Evolutionary conservation across 257 asterid species (phyloP).

Genomic region (Scutellaria baicalensis): DNA sequence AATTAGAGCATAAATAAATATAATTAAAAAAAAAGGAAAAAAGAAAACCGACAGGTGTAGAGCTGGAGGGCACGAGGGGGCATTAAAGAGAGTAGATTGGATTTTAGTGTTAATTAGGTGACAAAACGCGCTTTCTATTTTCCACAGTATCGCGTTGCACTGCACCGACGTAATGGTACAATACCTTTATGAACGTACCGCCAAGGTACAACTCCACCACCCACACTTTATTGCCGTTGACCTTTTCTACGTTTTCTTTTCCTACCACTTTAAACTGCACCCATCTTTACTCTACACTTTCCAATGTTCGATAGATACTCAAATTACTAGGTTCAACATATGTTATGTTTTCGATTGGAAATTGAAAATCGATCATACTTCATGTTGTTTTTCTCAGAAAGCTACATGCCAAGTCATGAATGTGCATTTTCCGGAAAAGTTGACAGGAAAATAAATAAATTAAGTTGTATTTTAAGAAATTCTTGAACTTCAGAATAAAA

Average conservation of each 20-base stretch:
- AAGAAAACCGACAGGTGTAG: constrained; percentile 30
- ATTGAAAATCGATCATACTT: too few species aligned
- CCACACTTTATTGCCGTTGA: background rate
- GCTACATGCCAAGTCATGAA: too few species aligned
- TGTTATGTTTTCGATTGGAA: too few species aligned
- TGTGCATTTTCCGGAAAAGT: too few species aligned
- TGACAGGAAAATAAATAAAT: too few species aligned
- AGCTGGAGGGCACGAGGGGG: constrained; percentile 29
- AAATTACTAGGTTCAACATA: too few species aligned
- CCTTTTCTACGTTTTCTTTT: constrained; percentile 9
- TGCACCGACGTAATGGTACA: constrained; percentile 8
- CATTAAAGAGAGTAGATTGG: background rate
- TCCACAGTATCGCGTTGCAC: constrained; percentile 3
- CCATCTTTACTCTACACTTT: background rate
- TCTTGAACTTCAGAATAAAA: too few species aligned
- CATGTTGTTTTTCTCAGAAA: too few species aligned
- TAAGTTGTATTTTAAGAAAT: too few species aligned
- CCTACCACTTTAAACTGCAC: background rate
- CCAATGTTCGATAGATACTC: too few species aligned
- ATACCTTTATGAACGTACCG: background rate
- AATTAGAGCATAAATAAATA: background rate
- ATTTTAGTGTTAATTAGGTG: background rate
- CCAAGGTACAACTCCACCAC: constrained; percentile 7
- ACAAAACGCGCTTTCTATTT: constrained; percentile 22
- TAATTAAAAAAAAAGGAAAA: too few species aligned